Conservation (phyloP, 805 yeast species). For the Barnettozyma sucrosica region DNA sequence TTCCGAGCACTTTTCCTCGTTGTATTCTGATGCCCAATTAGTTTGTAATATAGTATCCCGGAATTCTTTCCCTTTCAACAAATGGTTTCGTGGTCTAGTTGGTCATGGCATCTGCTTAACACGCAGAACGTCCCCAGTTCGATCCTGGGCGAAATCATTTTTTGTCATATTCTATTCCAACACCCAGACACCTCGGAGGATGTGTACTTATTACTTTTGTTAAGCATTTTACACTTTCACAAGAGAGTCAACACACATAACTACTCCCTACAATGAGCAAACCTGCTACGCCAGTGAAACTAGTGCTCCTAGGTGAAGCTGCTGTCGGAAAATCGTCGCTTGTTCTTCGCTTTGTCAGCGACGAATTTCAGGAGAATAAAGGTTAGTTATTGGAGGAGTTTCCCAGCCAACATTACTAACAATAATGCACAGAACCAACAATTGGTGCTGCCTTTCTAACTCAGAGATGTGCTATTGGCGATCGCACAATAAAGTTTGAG, state of each 20-base stretch:
- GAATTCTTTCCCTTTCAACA: not conserved
- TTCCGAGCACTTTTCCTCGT: too few species aligned
- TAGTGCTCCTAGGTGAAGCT: constrained; percentile 92
- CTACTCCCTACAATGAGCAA: constrained; percentile 10
- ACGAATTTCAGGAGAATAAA: constrained; percentile 94
- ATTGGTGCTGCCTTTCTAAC: constrained; percentile 97
- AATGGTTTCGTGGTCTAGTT: constrained; percentile 96
- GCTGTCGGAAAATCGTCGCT: constrained; percentile 96
- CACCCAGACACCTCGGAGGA: not conserved
- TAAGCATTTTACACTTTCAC: not conserved
- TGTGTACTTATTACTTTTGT: not conserved
- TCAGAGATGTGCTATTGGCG: constrained; percentile 84
- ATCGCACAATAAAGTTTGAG: constrained; percentile 83
- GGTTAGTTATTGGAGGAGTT: constrained; percentile 25
- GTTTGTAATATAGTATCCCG: too few species aligned
- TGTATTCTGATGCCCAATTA: too few species aligned
- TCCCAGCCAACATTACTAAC: constrained; percentile 10
- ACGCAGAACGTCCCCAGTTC: constrained; percentile 99
- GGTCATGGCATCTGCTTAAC: constrained; percentile 99
- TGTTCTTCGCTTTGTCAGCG: constrained; percentile 86
- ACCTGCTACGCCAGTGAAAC: constrained; percentile 70
- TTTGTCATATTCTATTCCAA: not conserved
- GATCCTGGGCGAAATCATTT: constrained; percentile 99
- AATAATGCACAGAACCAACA: constrained; percentile 61
- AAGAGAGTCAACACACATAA: too few species aligned